phyloP scores from a whole-genome alignment of 495 filamentous ascomycete species.

The Astrothelium macrocarpum region DNA sequence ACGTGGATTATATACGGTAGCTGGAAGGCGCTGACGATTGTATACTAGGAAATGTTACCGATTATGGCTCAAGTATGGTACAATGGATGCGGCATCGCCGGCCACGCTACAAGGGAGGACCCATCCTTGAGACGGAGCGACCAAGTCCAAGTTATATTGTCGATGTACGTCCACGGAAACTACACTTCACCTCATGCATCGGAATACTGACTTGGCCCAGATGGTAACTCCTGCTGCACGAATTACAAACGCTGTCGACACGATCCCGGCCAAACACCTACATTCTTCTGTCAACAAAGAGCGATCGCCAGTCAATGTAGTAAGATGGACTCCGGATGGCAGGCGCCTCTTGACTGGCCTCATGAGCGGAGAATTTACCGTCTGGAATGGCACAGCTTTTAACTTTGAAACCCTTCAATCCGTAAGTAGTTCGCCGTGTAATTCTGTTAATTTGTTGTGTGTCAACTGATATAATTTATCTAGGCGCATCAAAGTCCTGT shows the following conservation, averaged over 20 bases:
- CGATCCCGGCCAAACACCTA: conserved; percentile 78
- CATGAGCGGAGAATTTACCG: conserved; percentile 92
- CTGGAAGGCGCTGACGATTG: background rate
- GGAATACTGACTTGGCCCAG: conserved; percentile 39
- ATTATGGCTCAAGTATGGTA: conserved; percentile 86
- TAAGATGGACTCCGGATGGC: conserved; percentile 95
- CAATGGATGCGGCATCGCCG: conserved; percentile 86
- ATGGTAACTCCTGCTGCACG: conserved; percentile 79
- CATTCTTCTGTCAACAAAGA: conserved; percentile 96
- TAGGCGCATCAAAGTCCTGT: conserved; percentile 89
- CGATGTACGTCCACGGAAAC: conserved; percentile 53
- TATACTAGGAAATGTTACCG: conserved; percentile 67
- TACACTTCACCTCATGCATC: conserved; percentile 2
- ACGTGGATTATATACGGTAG: background rate
- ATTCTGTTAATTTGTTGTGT: background rate
- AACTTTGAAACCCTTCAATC: conserved; percentile 86
- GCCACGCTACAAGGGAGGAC: conserved; percentile 60
- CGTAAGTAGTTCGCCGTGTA: background rate
- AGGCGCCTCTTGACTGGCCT: conserved; percentile 82
- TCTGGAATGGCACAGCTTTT: conserved; percentile 98
- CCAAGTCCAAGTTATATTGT: conserved; percentile 82
- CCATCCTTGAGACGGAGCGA: conserved; percentile 63
- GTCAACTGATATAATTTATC: conserved; percentile 9
- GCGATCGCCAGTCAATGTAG: conserved; percentile 94
- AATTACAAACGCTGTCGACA: conserved; percentile 60